Evolutionary conservation across 352 stramenopile species (phyloP), one percentile per base, ranked within the genome.

Genomic region (Vaucheria bursata): DNA sequence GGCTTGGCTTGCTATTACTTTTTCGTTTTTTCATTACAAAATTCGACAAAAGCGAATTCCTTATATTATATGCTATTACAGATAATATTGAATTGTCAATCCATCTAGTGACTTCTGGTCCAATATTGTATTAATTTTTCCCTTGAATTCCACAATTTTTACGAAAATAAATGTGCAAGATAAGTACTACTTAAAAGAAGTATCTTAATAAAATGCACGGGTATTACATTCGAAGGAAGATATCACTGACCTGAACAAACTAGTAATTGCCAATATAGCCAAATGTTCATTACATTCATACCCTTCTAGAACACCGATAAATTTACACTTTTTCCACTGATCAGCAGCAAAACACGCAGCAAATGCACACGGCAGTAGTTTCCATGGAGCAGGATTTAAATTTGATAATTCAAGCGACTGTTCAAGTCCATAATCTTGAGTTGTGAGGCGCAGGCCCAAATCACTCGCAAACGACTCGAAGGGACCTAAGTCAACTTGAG

Each of bases 221-320:
- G n/a, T n/a, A n/a, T n/a, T n/a, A n/a, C n/a, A n/a, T n/a, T n/a
- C n/a, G n/a, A n/a, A n/a, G n/a, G n/a, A n/a, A n/a, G 39, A 12
- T 50, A 72, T 29, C 6, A 72, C 29, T 72, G 31, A 29, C 31
- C 33, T 1, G 6, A 72, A 39, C 18, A 72, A 35, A 36, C 33
- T 35, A 1, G 6, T 72, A 29, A 72, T 72, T 2, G 65, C 65
- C 8, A 35, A 35, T 25, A 72, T 35, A 12, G 31, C 12, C 12
- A 35, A 50, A 12, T 72, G 65, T 40, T 72, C 65, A 25, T 35
- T 35, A 25, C 65, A 12, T 40, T 25, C 65, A 72, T 45, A 72
- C 29, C 12, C 12, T 12, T 72, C 65, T n/a, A 72, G 65, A 6
- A 35, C 12, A 12, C 65, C 40, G 33, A 35, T 35, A 8, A 36